These are phyloP conservation scores for Fraxinus baroniana DNA, from an alignment of 305 asterid genomes.

Conservation along the genomic window DNA sequence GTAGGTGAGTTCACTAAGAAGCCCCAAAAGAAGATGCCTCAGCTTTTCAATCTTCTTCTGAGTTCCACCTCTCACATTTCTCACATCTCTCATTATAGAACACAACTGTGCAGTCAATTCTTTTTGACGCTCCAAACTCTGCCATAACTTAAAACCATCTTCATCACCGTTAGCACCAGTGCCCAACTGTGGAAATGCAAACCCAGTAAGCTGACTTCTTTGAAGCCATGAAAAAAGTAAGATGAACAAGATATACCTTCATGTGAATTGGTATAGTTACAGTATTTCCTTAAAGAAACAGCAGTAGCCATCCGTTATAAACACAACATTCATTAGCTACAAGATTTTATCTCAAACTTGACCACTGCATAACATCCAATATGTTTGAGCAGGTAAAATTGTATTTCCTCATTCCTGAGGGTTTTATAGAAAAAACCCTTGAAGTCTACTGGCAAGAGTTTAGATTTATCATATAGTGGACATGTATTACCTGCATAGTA, in stretches of 20 bases:
- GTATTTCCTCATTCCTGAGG: background rate
- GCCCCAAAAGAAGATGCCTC: constrained; percentile 91
- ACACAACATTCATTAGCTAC: background rate
- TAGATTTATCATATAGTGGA: constrained; percentile 10
- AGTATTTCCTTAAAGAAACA: background rate
- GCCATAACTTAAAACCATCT: constrained; percentile 93
- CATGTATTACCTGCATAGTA: background rate
- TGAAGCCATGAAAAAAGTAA: background rate
- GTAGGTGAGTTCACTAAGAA: constrained; percentile 97
- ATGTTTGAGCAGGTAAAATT: background rate
- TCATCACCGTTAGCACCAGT: constrained; percentile 63
- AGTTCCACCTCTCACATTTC: constrained; percentile 92
- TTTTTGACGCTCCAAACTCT: constrained; percentile 91
- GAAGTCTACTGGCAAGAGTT: background rate
- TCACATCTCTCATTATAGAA: constrained; percentile 88
- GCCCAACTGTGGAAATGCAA: constrained; percentile 56
- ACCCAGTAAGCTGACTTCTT: constrained; percentile 27
- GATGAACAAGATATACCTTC: background rate
- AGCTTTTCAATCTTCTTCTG: constrained; percentile 97
- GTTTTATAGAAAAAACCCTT: constrained; percentile 3
- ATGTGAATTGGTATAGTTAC: background rate
- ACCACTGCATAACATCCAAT: constrained; percentile 3
- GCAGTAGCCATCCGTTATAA: background rate
- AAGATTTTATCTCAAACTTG: background rate
- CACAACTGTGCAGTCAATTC: constrained; percentile 95